A percentile compares a stretch with the other conserved stretches of the same genome.
phyloP scores from a whole-genome alignment of 1,284 basidiomycete species.

The Trametes sp. region DNA sequence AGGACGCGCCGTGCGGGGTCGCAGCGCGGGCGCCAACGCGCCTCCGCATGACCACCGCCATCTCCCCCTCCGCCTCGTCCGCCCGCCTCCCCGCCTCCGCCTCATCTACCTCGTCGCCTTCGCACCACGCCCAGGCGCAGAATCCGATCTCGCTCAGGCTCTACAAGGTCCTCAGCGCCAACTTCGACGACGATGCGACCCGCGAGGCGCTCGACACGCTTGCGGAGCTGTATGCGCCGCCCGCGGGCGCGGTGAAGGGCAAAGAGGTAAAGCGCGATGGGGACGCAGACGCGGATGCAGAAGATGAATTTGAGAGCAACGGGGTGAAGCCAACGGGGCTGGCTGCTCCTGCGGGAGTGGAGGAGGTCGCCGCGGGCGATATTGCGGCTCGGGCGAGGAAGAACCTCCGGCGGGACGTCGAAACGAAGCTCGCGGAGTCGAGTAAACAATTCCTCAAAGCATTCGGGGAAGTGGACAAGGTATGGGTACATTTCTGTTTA shows the following conservation, averaged over 20 bases:
- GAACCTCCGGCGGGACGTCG: slow-evolving; percentile 85
- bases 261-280: slow-evolving; percentile 44
- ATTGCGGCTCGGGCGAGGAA: slow-evolving; percentile 76
- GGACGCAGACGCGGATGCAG: slow-evolving; percentile 34
- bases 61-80: slow-evolving; percentile 30
- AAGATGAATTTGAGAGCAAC: slow-evolving; percentile 32
- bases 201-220: slow-evolving; percentile 85
- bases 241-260: slow-evolving; percentile 31
- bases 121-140: slow-evolving; percentile 33
- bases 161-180: slow-evolving; percentile 87
- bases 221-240: slow-evolving; percentile 72
- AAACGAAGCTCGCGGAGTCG: slow-evolving; percentile 80
- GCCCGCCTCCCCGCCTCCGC: slow-evolving; percentile 28
- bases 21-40: slow-evolving; percentile 19
- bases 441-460: slow-evolving; percentile 84
- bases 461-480: slow-evolving; percentile 88
- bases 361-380: slow-evolving; percentile 50
- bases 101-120: slow-evolving; percentile 26
- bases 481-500: slow-evolving; percentile 53
- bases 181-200: slow-evolving; percentile 83
- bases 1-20: slow-evolving; percentile 9
- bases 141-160: slow-evolving; percentile 85
- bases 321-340: slow-evolving; percentile 27
- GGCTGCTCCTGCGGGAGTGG: slow-evolving; percentile 32
- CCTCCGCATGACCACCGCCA: slow-evolving; percentile 32